These are phyloP conservation scores for Apiotrichum sp. DNA, from an alignment of 1,284 basidiomycete species.

Conservation along the genomic window DNA sequence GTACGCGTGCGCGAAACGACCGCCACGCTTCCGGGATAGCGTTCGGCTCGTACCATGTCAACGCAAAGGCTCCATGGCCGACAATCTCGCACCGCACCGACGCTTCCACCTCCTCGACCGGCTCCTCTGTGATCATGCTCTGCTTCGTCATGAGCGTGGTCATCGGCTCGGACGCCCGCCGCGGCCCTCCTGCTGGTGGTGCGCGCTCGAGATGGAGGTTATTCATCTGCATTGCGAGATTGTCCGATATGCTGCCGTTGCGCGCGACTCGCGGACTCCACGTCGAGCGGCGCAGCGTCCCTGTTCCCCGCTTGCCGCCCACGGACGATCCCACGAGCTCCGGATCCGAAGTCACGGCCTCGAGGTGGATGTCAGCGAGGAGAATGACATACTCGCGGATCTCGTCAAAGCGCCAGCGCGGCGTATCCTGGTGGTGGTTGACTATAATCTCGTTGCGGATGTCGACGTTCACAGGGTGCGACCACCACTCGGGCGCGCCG, in stretches of 20 bases:
- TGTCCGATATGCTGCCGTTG: not conserved
- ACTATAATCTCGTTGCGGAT: not conserved
- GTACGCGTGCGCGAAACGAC: not conserved
- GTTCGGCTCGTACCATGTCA: not conserved
- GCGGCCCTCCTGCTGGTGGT: not conserved
- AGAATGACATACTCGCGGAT: constrained; percentile 1
- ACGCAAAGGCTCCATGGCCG: not conserved
- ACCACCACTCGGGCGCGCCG: not conserved
- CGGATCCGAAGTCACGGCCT: not conserved
- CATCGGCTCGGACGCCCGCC: not conserved
- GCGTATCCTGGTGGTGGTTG: not conserved
- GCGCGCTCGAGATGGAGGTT: not conserved
- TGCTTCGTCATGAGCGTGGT: not conserved
- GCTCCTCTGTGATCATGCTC: not conserved
- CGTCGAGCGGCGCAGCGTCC: not conserved
- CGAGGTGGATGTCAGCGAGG: not conserved
- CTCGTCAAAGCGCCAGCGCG: constrained; percentile 2
- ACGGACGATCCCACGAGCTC: not conserved
- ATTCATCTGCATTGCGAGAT: not conserved
- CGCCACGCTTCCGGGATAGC: not conserved
- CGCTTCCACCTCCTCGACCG: not conserved
- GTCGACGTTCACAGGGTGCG: not conserved
- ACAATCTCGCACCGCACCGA: not conserved
- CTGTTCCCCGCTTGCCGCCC: not conserved
- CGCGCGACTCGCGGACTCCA: not conserved